Evolutionary conservation across 2,329 filamentous ascomycete genomes (phyloP).

Genomic region (Lasiodiplodia citricola): DNA sequence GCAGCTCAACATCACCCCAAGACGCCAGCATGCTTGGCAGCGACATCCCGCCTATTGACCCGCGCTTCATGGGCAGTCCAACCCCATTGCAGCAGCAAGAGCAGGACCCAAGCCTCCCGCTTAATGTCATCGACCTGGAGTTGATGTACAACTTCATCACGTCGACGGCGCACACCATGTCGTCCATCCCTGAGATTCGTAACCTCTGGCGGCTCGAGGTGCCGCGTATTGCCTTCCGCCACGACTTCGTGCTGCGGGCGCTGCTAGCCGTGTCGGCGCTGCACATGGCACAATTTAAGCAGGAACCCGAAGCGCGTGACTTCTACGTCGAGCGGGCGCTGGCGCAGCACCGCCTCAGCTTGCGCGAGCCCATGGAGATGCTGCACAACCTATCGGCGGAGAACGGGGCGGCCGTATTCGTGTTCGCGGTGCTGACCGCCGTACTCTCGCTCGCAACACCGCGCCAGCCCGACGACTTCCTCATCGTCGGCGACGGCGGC

Average conservation of each 20-base stretch:
- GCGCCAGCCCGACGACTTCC: constrained; percentile 10
- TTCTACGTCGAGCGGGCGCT: constrained; percentile 4
- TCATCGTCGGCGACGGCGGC: constrained; percentile 5
- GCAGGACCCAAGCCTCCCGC: neutral
- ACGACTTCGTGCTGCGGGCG: constrained; percentile 51
- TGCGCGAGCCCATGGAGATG: constrained; percentile 11
- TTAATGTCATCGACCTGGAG: constrained; percentile 32
- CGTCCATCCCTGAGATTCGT: constrained; percentile 30
- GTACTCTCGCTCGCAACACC: constrained; percentile 8
- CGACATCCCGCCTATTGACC: constrained; percentile 25
- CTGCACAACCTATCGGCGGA: constrained; percentile 5
- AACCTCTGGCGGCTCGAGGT: constrained; percentile 34
- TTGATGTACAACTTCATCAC: constrained; percentile 41
- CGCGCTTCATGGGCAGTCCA: constrained; percentile 31
- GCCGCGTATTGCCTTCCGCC: constrained; percentile 44
- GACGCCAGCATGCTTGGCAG: neutral
- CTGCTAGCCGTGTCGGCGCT: constrained; percentile 52
- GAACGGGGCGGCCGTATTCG: constrained; percentile 1
- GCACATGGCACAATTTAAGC: constrained; percentile 46
- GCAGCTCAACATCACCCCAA: neutral
- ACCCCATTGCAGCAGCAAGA: constrained; percentile 29
- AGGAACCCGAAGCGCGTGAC: constrained; percentile 28
- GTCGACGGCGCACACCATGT: constrained; percentile 36
- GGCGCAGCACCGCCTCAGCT: constrained; percentile 6
- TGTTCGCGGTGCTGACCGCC: constrained; percentile 8